Percentiles rank a stretch among this genome's conserved stretches.
phyloP scores from a whole-genome alignment of 371 early-diverging fungal genomes.

The Apophysomyces trapeziformis region DNA sequence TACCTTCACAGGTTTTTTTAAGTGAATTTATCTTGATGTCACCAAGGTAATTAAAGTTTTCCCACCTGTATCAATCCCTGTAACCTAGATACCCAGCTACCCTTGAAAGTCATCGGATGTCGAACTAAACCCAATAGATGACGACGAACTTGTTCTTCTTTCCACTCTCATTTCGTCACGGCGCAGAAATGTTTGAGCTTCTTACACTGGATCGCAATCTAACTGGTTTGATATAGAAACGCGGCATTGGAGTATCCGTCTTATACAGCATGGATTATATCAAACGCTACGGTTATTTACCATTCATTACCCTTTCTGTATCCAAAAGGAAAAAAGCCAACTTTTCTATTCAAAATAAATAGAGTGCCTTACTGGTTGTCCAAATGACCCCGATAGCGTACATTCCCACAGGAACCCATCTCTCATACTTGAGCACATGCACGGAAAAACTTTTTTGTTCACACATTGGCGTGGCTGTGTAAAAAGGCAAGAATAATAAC shows the following conservation, averaged over 20 bases:
- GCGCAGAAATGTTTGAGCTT: too few relatives aligned
- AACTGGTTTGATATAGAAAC: too few relatives aligned
- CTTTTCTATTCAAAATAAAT: not conserved
- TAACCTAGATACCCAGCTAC: not conserved
- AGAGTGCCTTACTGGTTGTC: not conserved
- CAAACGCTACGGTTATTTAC: not conserved
- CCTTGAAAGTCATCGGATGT: not conserved
- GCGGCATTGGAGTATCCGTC: too few relatives aligned
- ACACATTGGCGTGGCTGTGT: not conserved
- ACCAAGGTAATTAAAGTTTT: not conserved
- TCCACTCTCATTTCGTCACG: too few relatives aligned
- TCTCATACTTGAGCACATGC: not conserved
- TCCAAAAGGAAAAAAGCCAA: not conserved
- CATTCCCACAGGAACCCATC: not conserved
- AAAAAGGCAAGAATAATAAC: not conserved
- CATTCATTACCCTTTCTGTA: not conserved
- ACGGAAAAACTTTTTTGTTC: conserved; percentile 1
- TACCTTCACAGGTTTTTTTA: not conserved
- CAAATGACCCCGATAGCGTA: conserved; percentile 4
- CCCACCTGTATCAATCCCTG: not conserved
- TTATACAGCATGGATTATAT: too few relatives aligned
- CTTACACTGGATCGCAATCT: too few relatives aligned
- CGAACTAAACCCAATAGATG: not conserved
- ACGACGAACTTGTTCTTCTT: too few relatives aligned
- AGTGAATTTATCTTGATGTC: not conserved